Percentiles rank a stretch among this genome's conserved stretches.
These are phyloP conservation scores for Davidsoniella eucalypti DNA, from an alignment of 2,329 filamentous ascomycete species.

Conservation along the genomic window DNA sequence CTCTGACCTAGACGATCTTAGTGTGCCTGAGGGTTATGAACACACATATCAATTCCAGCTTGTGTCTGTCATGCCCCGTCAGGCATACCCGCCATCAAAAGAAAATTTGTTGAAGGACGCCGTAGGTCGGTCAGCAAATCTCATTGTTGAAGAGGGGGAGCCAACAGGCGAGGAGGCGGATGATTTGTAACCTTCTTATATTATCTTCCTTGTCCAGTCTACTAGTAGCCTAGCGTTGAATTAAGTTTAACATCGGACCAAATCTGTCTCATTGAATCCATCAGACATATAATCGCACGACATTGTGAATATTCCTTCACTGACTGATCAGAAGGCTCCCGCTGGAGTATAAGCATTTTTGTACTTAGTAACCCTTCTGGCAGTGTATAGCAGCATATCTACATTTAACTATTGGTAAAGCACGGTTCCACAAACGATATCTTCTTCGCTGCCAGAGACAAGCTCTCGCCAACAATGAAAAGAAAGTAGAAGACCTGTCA, in stretches of 20 bases:
- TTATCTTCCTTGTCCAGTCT: too few relatives aligned
- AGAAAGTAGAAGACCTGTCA: too few relatives aligned
- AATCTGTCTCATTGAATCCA: too few relatives aligned
- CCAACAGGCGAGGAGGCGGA: constrained; percentile 18
- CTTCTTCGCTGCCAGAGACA: constrained; percentile 34
- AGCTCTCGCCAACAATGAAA: constrained; percentile 2
- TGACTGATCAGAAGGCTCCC: too few relatives aligned
- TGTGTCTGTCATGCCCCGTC: constrained; percentile 69
- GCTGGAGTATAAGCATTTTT: too few relatives aligned
- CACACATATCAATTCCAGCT: constrained; percentile 78
- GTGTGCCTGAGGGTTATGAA: constrained; percentile 49
- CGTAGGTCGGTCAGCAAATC: constrained; percentile 69
- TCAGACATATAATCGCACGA: too few relatives aligned
- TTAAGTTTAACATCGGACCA: too few relatives aligned
- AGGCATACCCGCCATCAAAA: constrained; percentile 56
- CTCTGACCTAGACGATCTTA: constrained; percentile 13
- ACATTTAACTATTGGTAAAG: too few relatives aligned
- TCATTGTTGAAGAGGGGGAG: constrained; percentile 62
- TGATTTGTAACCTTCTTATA: not conserved
- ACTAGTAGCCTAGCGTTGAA: too few relatives aligned
- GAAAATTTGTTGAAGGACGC: constrained; percentile 51
- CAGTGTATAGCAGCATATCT: not conserved
- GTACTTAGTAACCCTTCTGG: too few relatives aligned
- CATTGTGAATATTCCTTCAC: too few relatives aligned
- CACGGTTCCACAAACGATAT: not conserved